phyloP scores from a whole-genome alignment of 2,329 filamentous ascomycete genomes.

The Ophiostoma sp. region DNA sequence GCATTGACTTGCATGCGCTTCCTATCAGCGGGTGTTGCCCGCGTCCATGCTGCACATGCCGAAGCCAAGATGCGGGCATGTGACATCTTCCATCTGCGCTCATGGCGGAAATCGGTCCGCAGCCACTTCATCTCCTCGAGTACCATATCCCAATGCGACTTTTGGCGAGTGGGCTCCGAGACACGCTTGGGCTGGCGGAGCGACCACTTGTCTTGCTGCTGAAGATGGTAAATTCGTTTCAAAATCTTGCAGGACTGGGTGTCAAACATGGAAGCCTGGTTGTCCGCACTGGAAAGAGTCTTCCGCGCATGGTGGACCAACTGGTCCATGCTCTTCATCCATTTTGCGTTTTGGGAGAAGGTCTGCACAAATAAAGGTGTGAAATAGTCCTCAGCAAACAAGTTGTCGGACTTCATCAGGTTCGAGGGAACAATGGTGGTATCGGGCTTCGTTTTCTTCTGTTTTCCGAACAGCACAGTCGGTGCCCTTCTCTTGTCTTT shows the following conservation, averaged over 20 bases:
- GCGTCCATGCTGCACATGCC: conserved; percentile 78
- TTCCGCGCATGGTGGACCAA: conserved; percentile 81
- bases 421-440: conserved; percentile 26
- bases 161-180: conserved; percentile 69
- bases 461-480: conserved; percentile 27
- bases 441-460: conserved; percentile 44
- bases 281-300: conserved; percentile 78
- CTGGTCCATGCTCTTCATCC: conserved; percentile 61
- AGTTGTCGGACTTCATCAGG: conserved; percentile 52
- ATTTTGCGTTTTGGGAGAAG: conserved; percentile 49
- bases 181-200: conserved; percentile 81
- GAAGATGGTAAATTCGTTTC: conserved; percentile 80
- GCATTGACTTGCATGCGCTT: conserved; percentile 63
- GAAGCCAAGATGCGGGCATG: conserved; percentile 73
- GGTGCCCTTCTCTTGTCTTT: conserved; percentile 25
- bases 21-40: conserved; percentile 57
- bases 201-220: conserved; percentile 89
- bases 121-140: conserved; percentile 96
- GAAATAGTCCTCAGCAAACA: conserved; percentile 58
- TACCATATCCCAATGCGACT: conserved; percentile 78
- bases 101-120: conserved; percentile 90
- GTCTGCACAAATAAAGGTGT: conserved; percentile 57
- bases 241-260: conserved; percentile 82
- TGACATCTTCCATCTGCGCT: conserved; percentile 86
- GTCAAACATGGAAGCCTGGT: conserved; percentile 76